phyloP scores from a whole-genome alignment of 352 stramenopile species.

The Pythium vanterpoolii region DNA sequence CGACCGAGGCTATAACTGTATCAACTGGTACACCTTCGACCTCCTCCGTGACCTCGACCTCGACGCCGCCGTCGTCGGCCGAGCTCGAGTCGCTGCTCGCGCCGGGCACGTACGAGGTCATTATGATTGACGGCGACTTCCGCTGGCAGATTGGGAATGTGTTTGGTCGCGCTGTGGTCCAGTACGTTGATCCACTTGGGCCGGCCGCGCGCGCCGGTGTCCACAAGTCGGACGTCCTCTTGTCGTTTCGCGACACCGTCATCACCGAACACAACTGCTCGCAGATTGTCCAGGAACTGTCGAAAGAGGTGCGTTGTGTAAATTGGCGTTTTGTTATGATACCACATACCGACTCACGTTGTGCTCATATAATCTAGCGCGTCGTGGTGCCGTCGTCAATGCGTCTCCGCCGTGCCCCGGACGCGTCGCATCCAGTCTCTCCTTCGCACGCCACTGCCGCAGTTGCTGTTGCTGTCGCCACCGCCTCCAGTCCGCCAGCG shows the following conservation, averaged over 20 bases:
- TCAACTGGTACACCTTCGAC: too few species aligned
- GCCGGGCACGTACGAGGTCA: conserved; percentile 76
- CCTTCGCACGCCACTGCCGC: not conserved
- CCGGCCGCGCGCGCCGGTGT: conserved; percentile 66
- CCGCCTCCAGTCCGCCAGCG: conserved; percentile 16
- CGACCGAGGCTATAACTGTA: too few species aligned
- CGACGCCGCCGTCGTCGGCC: conserved; percentile 26
- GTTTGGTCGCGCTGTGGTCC: conserved; percentile 79
- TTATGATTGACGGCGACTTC: conserved; percentile 72
- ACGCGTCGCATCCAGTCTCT: conserved; percentile 31
- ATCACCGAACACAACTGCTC: conserved; percentile 77
- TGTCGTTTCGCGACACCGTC: conserved; percentile 68
- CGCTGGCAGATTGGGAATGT: conserved; percentile 84
- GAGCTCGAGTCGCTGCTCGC: conserved; percentile 49
- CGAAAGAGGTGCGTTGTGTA: conserved; percentile 66
- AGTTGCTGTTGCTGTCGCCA: not conserved
- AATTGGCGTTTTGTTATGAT: too few species aligned
- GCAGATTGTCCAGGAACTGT: conserved; percentile 73
- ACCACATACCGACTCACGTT: too few species aligned
- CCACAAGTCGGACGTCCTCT: conserved; percentile 82
- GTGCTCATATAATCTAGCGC: too few species aligned
- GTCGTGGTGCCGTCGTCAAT: conserved; percentile 65
- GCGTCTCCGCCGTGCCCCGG: conserved; percentile 64
- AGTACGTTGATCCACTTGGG: conserved; percentile 63
- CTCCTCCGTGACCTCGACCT: conserved; percentile 9